Base-by-base conservation (phyloP, 1,139 yeast genomes). In the Saccharomyces hybrid region DNA sequence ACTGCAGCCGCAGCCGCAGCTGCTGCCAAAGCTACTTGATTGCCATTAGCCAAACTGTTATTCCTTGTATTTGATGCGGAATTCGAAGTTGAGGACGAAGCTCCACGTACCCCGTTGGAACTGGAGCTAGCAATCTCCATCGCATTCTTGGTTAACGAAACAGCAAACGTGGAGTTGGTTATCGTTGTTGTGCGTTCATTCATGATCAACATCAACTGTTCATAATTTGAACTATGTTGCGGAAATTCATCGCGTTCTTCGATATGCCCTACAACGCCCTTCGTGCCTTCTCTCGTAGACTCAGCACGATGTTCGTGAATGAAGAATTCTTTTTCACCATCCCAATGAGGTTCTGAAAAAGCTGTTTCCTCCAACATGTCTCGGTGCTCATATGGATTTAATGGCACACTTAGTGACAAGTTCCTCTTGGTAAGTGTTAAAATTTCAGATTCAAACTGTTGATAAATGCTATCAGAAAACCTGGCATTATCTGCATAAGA, bases 151-250 rank as follows among this genome's bases (percentile, higher is more conserved):
- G 73, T 59, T 64, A 71, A 60, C 1, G 70, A 61, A 2, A 69
- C 65, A 0, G 71, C 68, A 48, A 66, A 63, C 1, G 71, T 65
- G 9, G 73, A 64, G 47, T 65, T 71, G 5, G 72, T 62, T 1
- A 72, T 61, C 4, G 69, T 64, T 5, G 67, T 63, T 0, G 71
- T 67, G 50, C 69, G 65, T 50, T 71, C 75, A 53, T 64, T 69
- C 70, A 72, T 64, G 2, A 71, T 66, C 46, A 82, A 73, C 98
- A 93, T 91, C 66, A 90, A 76, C 67, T 88, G 96, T 70, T 93
- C 98, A 70, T 88, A 90, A 60, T 90, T 95, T 2, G 91, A 83
- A 41, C 88, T 85, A 63, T 87, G 87, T 65, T 88, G 96, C 11
- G 82, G 80, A 44, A 76, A 68, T 57, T 83, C 88, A 63, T 83